phyloP scores from a whole-genome alignment of 2,329 filamentous ascomycete species.

The Didymella keratinophila region DNA sequence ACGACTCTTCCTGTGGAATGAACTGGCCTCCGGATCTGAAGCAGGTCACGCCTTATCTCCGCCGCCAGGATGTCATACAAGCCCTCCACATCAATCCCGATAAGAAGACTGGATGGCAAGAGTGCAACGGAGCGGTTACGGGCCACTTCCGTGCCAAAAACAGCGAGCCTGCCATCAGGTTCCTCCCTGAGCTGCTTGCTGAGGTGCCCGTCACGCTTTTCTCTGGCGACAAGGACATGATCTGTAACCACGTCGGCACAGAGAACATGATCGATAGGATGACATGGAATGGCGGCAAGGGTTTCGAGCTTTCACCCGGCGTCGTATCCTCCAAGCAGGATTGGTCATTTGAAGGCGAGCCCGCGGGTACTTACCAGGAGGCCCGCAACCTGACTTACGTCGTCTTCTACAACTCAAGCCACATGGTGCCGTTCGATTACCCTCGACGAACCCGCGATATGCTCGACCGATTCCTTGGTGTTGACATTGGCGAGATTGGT shows the following conservation, averaged over 20 bases:
- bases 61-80: slow-evolving; percentile 75
- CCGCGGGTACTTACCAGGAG: slow-evolving; percentile 91
- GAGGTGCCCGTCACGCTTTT: slow-evolving; percentile 85
- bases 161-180: slow-evolving; percentile 74
- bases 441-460: slow-evolving; percentile 89
- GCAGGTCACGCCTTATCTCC: slow-evolving; percentile 82
- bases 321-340: slow-evolving; percentile 90
- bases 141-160: slow-evolving; percentile 72
- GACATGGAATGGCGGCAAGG: slow-evolving; percentile 89
- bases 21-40: slow-evolving; percentile 93
- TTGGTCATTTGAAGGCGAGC: slow-evolving; percentile 91
- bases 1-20: slow-evolving; percentile 89
- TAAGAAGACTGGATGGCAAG: slow-evolving; percentile 87
- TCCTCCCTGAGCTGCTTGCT: slow-evolving; percentile 80
- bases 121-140: slow-evolving; percentile 84
- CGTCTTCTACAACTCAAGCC: slow-evolving; percentile 91
- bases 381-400: slow-evolving; percentile 96
- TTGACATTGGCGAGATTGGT: slow-evolving; percentile 89
- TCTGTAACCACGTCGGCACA: slow-evolving; percentile 96
- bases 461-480: slow-evolving; percentile 94
- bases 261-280: slow-evolving; percentile 90
- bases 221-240: slow-evolving; percentile 91
- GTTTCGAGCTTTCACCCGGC: slow-evolving; percentile 86
- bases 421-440: slow-evolving; percentile 98
- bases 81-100: slow-evolving; percentile 84